Percentiles rank a stretch among this genome's conserved stretches.
These are phyloP conservation scores for Dryadomyces quercus-mongolicae DNA, from an alignment of 2,329 filamentous ascomycete genomes.

Conservation along the genomic window DNA sequence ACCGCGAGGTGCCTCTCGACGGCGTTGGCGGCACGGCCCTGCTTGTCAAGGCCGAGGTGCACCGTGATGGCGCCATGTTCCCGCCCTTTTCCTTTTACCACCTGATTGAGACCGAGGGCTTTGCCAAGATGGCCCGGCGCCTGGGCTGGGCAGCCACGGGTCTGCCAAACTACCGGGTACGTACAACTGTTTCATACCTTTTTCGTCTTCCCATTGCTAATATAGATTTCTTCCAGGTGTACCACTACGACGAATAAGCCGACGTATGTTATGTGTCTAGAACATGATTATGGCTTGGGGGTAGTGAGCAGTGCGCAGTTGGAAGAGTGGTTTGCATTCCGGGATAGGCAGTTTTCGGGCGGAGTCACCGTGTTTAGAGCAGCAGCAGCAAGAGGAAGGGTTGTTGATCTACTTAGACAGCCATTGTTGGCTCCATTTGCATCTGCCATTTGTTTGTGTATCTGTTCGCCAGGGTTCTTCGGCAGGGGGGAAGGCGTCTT, in stretches of 20 bases:
- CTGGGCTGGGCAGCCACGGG: slow-evolving; percentile 77
- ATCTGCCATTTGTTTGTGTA: neutral
- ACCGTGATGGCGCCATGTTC: slow-evolving; percentile 97
- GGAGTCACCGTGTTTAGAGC: neutral
- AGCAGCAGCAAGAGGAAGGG: neutral
- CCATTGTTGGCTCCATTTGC: neutral
- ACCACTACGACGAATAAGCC: slow-evolving; percentile 73
- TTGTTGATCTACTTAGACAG: neutral
- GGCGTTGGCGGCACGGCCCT: slow-evolving; percentile 89
- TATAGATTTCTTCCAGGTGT: slow-evolving; percentile 44
- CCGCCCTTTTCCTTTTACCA: slow-evolving; percentile 94
- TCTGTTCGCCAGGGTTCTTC: slow-evolving; percentile 5
- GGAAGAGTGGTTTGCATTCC: too few relatives aligned
- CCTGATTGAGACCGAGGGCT: slow-evolving; percentile 94
- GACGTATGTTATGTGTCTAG: too few relatives aligned
- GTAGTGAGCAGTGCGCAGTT: too few relatives aligned
- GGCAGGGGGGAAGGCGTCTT: slow-evolving; percentile 8
- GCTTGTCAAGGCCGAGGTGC: slow-evolving; percentile 91
- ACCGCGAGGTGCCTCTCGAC: slow-evolving; percentile 64
- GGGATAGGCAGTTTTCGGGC: too few relatives aligned
- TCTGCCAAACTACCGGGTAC: slow-evolving; percentile 93
- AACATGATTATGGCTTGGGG: too few relatives aligned
- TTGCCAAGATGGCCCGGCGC: slow-evolving; percentile 90
- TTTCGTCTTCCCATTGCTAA: neutral
- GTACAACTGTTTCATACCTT: slow-evolving; percentile 14